Conservation (phyloP, 2,329 filamentous ascomycete species). For the Xylaria sp. region DNA sequence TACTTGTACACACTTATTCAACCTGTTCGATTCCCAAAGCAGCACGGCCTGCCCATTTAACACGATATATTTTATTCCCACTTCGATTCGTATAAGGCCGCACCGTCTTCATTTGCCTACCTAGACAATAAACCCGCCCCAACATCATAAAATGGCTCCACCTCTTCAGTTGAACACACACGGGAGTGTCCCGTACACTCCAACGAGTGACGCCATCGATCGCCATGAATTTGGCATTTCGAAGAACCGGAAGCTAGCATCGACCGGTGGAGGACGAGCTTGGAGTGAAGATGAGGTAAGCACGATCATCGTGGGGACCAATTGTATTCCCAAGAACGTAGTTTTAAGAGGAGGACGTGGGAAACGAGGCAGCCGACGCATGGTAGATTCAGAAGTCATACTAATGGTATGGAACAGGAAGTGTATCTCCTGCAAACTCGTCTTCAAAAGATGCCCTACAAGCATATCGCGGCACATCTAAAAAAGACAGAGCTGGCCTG, state of each 20-base stretch:
- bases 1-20: conserved; percentile 33
- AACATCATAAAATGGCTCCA: conserved; percentile 60
- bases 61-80: conserved; percentile 39
- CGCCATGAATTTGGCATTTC: conserved; percentile 69
- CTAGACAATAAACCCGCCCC: background rate
- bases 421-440: conserved; percentile 85
- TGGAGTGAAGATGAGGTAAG: conserved; percentile 89
- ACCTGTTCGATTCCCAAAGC: conserved; percentile 57
- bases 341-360: background rate
- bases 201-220: conserved; percentile 65
- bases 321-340: background rate
- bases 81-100: conserved; percentile 53
- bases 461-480: conserved; percentile 85
- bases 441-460: conserved; percentile 90
- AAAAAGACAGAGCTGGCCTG: conserved; percentile 91
- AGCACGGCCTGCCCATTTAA: conserved; percentile 56
- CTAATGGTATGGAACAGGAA: conserved; percentile 64
- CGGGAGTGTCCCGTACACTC: conserved; percentile 58
- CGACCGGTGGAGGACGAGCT: conserved; percentile 79
- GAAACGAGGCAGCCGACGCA: background rate
- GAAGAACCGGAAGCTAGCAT: conserved; percentile 74
- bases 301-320: conserved; percentile 22
- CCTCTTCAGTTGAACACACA: conserved; percentile 60
- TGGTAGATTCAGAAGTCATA: conserved; percentile 24
- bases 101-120: conserved; percentile 42